Percentiles rank a stretch among this genome's conserved stretches.
Conservation (phyloP, 768 basidiomycete species). For the Trametes maxima region DNA sequence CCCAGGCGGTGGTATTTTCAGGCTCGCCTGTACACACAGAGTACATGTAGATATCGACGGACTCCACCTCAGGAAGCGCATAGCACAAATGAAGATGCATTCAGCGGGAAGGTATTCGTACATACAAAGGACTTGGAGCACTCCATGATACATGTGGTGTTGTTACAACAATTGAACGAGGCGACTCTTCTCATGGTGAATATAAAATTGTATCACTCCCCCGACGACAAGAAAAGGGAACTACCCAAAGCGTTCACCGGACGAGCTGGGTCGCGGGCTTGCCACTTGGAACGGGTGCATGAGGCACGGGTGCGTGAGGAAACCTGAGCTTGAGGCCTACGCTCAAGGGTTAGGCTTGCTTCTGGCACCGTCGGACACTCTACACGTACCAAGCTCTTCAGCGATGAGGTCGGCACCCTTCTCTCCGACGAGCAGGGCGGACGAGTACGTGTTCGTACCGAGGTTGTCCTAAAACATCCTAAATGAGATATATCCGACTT, state of each 20-base stretch:
- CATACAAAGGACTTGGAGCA: conserved; percentile 3
- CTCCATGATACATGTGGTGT: conserved; percentile 1
- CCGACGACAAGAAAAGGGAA: not conserved
- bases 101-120: too few relatives aligned
- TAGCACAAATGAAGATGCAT: too few relatives aligned
- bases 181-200: not conserved
- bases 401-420: conserved; percentile 64
- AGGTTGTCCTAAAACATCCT: conserved; percentile 54
- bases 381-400: conserved; percentile 60
- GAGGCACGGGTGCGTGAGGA: conserved; percentile 71
- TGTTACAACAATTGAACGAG: conserved; percentile 10
- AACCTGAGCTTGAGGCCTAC: conserved; percentile 61
- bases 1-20: not conserved
- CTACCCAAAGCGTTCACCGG: conserved; percentile 16
- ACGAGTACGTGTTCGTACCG: conserved; percentile 74
- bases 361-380: not conserved
- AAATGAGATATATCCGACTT: conserved; percentile 14
- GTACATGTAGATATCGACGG: too few relatives aligned
- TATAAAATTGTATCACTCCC: not conserved
- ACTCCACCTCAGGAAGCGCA: too few relatives aligned
- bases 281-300: conserved; percentile 49
- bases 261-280: conserved; percentile 32
- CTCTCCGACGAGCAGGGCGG: conserved; percentile 69
- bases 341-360: not conserved
- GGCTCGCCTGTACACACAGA: too few relatives aligned